These are phyloP conservation scores for Crucibulum laeve DNA, from an alignment of 768 basidiomycete species.

Conservation along the genomic window DNA sequence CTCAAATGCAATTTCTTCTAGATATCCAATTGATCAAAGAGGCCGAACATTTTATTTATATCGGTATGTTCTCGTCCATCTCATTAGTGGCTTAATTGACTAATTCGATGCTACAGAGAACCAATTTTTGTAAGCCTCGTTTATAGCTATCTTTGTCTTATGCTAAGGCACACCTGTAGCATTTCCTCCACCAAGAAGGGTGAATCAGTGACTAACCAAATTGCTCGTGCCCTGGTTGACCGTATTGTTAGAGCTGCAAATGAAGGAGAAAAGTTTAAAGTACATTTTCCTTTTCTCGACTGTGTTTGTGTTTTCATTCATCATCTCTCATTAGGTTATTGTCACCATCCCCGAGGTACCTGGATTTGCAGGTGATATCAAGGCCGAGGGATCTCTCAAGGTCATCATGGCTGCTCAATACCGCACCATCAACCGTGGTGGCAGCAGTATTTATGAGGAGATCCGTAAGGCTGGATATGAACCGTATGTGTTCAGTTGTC, in stretches of 20 bases:
- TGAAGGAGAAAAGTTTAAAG: slow-evolving; percentile 75
- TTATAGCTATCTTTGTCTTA: background rate
- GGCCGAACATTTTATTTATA: slow-evolving; percentile 87
- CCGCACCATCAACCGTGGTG: slow-evolving; percentile 87
- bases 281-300: slow-evolving; percentile 14
- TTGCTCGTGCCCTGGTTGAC: slow-evolving; percentile 79
- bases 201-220: slow-evolving; percentile 73
- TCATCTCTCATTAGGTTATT: slow-evolving; percentile 53
- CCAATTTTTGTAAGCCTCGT: slow-evolving; percentile 87
- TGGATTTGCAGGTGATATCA: slow-evolving; percentile 83
- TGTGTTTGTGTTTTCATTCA: background rate
- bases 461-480: slow-evolving; percentile 74
- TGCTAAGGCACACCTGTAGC: slow-evolving; percentile 30
- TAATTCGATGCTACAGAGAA: slow-evolving; percentile 46
- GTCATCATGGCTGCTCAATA: slow-evolving; percentile 88
- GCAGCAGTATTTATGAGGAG: slow-evolving; percentile 80
- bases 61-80: slow-evolving; percentile 50
- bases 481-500: slow-evolving; percentile 47
- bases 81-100: background rate
- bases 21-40: slow-evolving; percentile 80
- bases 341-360: slow-evolving; percentile 89
- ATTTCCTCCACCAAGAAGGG: slow-evolving; percentile 69
- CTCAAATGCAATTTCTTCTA: slow-evolving; percentile 15
- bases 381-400: slow-evolving; percentile 56
- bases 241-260: slow-evolving; percentile 80